phyloP scores from a whole-genome alignment of 495 filamentous ascomycete species.

The Tuber microsphaerosporum region DNA sequence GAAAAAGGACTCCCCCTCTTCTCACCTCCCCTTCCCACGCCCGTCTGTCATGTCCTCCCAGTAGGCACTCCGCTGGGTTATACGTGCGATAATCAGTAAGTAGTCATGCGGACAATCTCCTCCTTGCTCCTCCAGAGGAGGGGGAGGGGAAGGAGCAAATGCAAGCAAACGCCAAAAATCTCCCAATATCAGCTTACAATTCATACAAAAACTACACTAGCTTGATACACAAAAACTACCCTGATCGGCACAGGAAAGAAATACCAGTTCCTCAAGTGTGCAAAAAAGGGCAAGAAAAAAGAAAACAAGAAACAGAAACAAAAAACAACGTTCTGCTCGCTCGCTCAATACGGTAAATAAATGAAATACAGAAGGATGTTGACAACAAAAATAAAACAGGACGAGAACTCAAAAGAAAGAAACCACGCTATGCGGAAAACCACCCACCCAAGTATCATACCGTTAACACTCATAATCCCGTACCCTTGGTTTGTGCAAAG shows the following conservation, averaged over 20 bases:
- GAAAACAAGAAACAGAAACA: slow-evolving; percentile 25
- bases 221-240: background rate
- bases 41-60: background rate
- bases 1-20: background rate
- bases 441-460: slow-evolving; percentile 47
- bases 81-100: background rate
- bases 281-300: slow-evolving; percentile 11
- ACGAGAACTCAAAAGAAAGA: slow-evolving; percentile 36
- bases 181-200: slow-evolving; percentile 3
- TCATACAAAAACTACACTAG: background rate
- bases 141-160: background rate
- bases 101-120: background rate
- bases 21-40: background rate
- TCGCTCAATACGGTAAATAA: slow-evolving; percentile 21
- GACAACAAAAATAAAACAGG: slow-evolving; percentile 9
- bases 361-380: slow-evolving; percentile 15
- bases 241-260: slow-evolving; percentile 2
- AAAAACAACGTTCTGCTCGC: slow-evolving; percentile 5
- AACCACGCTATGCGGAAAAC: slow-evolving; percentile 45
- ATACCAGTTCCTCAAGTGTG: background rate
- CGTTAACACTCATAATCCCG: slow-evolving; percentile 48
- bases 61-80: background rate
- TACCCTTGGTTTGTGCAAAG: slow-evolving; percentile 37
- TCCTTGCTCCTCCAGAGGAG: background rate
- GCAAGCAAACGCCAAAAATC: background rate